These are phyloP conservation scores for Rutstroemia sydowiana DNA, from an alignment of 2,329 filamentous ascomycete genomes.

Conservation along the genomic window DNA sequence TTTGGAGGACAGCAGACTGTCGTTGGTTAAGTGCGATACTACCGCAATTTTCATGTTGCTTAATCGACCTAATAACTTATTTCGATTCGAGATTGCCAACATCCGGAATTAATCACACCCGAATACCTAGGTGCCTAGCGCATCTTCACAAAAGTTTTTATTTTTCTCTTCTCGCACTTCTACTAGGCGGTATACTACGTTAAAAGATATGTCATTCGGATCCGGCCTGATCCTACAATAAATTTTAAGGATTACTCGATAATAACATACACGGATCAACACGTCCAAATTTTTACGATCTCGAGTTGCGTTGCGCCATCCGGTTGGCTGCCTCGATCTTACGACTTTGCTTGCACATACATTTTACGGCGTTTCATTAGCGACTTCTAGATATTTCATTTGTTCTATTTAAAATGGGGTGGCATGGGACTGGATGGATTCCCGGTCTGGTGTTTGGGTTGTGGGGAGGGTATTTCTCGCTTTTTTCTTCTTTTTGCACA, in stretches of 20 bases:
- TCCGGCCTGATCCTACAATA: constrained; percentile 12
- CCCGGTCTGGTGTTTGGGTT: constrained; percentile 32
- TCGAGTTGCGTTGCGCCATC: constrained; percentile 31
- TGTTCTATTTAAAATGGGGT: constrained; percentile 30
- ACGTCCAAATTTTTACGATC: constrained; percentile 25
- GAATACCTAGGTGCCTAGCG: constrained; percentile 22
- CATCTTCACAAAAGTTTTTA: constrained; percentile 27
- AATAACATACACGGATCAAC: constrained; percentile 21
- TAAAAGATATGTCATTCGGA: constrained; percentile 19
- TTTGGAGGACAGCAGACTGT: constrained; percentile 42
- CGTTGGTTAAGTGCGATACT: constrained; percentile 29
- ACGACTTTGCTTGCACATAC: constrained; percentile 27
- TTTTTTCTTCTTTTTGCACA: constrained; percentile 25
- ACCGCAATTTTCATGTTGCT: constrained; percentile 1
- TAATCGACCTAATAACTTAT: constrained; percentile 3
- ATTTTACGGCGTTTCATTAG: constrained; percentile 28
- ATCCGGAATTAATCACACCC: constrained; percentile 8
- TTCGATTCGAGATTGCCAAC: background rate
- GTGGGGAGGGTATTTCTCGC: constrained; percentile 24
- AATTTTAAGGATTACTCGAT: constrained; percentile 22
- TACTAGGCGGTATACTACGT: constrained; percentile 15
- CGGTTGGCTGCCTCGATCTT: constrained; percentile 32
- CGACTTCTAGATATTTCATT: constrained; percentile 27
- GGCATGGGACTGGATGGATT: constrained; percentile 29
- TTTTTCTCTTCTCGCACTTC: constrained; percentile 16